Conservation (phyloP, 192 early-diverging fungal species). For the Backusella psychrophila region DNA sequence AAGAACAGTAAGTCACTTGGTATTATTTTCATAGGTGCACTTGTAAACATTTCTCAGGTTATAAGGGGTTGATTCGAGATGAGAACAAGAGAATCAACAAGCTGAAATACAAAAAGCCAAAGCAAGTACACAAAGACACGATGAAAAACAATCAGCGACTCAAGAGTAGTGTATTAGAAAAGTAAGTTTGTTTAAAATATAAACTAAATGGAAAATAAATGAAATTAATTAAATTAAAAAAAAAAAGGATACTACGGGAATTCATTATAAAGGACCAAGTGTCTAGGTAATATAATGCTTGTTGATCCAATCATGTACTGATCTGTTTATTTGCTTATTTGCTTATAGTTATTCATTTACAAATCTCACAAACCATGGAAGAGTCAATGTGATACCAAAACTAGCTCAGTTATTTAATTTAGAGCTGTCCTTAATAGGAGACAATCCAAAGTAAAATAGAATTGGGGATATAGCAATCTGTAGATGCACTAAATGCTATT, state of each 20-base stretch:
- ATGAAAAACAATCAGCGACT: not conserved
- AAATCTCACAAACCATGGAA: slow-evolving; percentile 2
- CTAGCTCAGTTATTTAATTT: slow-evolving; percentile 7
- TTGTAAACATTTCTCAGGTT: too few species aligned
- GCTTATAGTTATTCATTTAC: not conserved
- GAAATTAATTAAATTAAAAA: not conserved
- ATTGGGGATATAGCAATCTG: too few species aligned
- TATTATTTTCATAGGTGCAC: too few species aligned
- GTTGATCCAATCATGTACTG: not conserved
- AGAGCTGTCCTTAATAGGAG: not conserved
- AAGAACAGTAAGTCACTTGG: not conserved
- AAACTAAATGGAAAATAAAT: not conserved
- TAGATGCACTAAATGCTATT: too few species aligned
- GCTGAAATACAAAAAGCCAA: not conserved
- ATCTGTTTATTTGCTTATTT: not conserved
- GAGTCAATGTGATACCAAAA: not conserved
- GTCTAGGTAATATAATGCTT: not conserved
- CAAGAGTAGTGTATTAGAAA: not conserved
- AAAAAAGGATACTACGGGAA: not conserved
- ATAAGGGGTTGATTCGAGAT: not conserved
- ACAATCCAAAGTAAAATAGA: not conserved
- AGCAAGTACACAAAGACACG: not conserved
- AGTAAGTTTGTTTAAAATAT: not conserved
- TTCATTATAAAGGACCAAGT: slow-evolving; percentile 5
- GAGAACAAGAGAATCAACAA: not conserved